These are phyloP conservation scores for Coprinopsis strossmayeri DNA, from an alignment of 768 basidiomycete genomes.

Conservation along the genomic window DNA sequence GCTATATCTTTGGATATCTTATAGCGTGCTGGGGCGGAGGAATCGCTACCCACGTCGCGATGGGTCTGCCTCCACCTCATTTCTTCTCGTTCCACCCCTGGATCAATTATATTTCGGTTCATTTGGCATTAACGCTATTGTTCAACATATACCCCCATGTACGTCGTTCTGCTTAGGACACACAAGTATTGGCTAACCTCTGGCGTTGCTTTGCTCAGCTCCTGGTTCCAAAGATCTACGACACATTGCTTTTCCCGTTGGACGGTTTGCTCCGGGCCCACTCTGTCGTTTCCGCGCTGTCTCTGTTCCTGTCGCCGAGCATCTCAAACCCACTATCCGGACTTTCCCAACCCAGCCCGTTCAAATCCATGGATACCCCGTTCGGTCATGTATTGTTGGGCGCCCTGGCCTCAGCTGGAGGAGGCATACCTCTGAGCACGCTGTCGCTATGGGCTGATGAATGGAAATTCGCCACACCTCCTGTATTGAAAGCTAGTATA, in stretches of 20 bases:
- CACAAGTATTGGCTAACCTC: not conserved
- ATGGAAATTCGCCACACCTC: slow-evolving; percentile 43
- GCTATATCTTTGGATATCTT: slow-evolving; percentile 38
- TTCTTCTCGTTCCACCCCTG: slow-evolving; percentile 39
- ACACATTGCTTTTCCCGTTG: slow-evolving; percentile 41
- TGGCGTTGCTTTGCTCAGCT: slow-evolving; percentile 15
- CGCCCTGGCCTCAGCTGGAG: slow-evolving; percentile 39
- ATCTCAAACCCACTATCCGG: slow-evolving; percentile 26
- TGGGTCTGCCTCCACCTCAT: slow-evolving; percentile 39
- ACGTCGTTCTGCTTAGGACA: slow-evolving; percentile 13
- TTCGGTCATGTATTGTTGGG: slow-evolving; percentile 43
- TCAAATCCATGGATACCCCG: slow-evolving; percentile 13
- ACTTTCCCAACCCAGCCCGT: slow-evolving; percentile 17
- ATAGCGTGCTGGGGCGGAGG: slow-evolving; percentile 46
- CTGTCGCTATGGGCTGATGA: slow-evolving; percentile 34
- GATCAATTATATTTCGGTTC: slow-evolving; percentile 42
- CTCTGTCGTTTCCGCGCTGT: slow-evolving; percentile 30
- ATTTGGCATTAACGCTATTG: slow-evolving; percentile 36
- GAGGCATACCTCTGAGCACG: slow-evolving; percentile 37
- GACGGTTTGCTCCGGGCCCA: slow-evolving; percentile 42
- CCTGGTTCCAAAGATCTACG: slow-evolving; percentile 27
- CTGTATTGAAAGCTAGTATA: slow-evolving; percentile 31
- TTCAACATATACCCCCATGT: slow-evolving; percentile 33
- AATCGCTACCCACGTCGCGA: slow-evolving; percentile 33
- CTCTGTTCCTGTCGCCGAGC: slow-evolving; percentile 24